Base-by-base conservation (phyloP, 352 stramenopile genomes). In the Phytophthora ohioensis region DNA sequence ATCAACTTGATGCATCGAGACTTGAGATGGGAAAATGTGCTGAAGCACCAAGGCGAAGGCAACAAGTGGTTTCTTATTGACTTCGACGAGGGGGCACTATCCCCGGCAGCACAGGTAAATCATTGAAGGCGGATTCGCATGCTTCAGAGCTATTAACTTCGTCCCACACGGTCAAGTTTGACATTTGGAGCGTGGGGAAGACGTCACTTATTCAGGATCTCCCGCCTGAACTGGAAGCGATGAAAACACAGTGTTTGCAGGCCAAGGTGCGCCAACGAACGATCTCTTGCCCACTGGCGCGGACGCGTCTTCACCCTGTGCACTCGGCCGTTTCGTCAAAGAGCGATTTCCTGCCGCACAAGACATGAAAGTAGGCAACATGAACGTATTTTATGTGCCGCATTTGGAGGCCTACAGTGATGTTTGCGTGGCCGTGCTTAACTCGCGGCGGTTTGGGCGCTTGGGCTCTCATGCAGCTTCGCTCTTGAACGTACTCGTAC, bases 1-100 rank as follows among this genome's bases (percentile, higher is more conserved):
- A 70, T 65, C 17, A 51, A 60, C 15, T 6, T 65, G 17, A 60
- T 71, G 64, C 54, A 65, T 70, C 63, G 63, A 59, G 54, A 70
- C 47, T 55, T 70, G 54, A 41, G 63, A 34, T 70, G 54, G 54
- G 55, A 5, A 64, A 66, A 61, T 52, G 64, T 71, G 55, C 35
- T 65, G 39, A 71, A 70, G 51, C 65, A 65, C 34, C 13, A 12
- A 57, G 52, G 17, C 35, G 21, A 69, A 43, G n/a, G 35, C 13
- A 30, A 67, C 32, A 56, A 67, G 21, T 54, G 48, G 60, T 61
- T 67, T 41, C 21, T 67, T 42, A 67, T 55, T 45, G 60, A 67
- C 49, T 67, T 67, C 21, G 60, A 67, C 41, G 49, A 60, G 0
- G 60, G 49, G 49, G 41, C 49, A 55, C 11, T 7, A 41, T 60